Evolutionary conservation across 805 yeast species (phyloP).

Genomic region (Cyberlindnera mississippiensis): DNA sequence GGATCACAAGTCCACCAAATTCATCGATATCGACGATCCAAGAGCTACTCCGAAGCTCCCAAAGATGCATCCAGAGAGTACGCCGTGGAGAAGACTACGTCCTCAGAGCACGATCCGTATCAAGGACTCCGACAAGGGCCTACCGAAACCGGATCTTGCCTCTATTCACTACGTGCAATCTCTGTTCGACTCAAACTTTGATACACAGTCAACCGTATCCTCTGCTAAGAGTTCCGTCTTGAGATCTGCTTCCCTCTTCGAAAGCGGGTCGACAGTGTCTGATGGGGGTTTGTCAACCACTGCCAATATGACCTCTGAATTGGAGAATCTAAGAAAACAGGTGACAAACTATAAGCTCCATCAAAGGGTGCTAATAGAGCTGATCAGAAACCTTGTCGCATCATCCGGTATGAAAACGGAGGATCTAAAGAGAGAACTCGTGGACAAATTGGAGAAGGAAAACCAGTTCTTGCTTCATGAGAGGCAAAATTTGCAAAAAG

Average conservation of each 20-base stretch:
- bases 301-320: constrained; percentile 23
- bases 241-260: constrained; percentile 23
- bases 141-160: constrained; percentile 6
- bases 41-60: constrained; percentile 30
- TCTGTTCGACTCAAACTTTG: constrained; percentile 18
- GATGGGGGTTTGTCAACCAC: constrained; percentile 12
- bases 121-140: constrained; percentile 3
- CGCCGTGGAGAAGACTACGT: constrained; percentile 34
- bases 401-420: constrained; percentile 19
- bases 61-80: constrained; percentile 31
- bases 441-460: constrained; percentile 22
- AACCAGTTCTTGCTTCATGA: constrained; percentile 18
- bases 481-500: constrained; percentile 18
- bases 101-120: constrained; percentile 20
- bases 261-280: constrained; percentile 11
- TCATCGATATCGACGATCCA: constrained; percentile 28
- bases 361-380: constrained; percentile 31
- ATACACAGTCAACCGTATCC: constrained; percentile 1
- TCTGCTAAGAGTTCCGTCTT: constrained; percentile 11
- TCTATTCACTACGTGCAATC: constrained; percentile 23
- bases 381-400: constrained; percentile 21
- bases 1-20: constrained; percentile 15
- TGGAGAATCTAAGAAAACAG: constrained; percentile 37
- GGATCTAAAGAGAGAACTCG: constrained; percentile 22
- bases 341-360: constrained; percentile 39